Evolutionary conservation across 2,329 filamentous ascomycete species (phyloP).

Genomic region (Teratosphaeria zuluensis): DNA sequence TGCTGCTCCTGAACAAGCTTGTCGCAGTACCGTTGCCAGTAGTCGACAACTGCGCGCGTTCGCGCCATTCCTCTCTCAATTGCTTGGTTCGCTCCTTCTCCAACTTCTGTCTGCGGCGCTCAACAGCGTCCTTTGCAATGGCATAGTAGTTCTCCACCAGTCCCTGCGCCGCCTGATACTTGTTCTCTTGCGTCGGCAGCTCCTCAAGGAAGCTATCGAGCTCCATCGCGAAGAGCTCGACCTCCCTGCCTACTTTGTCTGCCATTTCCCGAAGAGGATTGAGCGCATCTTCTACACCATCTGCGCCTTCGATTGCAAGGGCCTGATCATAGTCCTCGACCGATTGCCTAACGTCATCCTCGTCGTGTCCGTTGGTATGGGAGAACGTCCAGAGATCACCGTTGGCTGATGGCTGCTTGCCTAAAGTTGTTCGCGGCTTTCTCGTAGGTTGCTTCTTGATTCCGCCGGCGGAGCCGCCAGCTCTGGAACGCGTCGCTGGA

Average conservation of each 20-base stretch:
- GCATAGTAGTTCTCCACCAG: conserved; percentile 41
- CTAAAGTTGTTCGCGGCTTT: conserved; percentile 1
- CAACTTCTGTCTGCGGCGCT: conserved; percentile 35
- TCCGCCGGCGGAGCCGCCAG: not conserved
- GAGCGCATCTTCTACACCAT: not conserved
- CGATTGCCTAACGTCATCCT: conserved; percentile 2
- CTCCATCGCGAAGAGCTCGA: conserved; percentile 75
- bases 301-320: not conserved
- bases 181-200: conserved; percentile 36
- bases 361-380: conserved; percentile 4
- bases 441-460: conserved; percentile 1
- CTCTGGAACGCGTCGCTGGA: not conserved
- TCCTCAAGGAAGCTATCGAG: conserved; percentile 61
- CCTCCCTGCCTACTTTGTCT: conserved; percentile 65
- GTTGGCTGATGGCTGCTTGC: not conserved
- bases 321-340: conserved; percentile 1
- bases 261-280: conserved; percentile 54
- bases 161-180: conserved; percentile 52
- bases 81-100: conserved; percentile 29
- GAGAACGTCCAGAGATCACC: not conserved
- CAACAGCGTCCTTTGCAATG: conserved; percentile 43
- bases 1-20: not conserved
- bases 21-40: conserved; percentile 8
- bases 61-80: conserved; percentile 26
- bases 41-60: conserved; percentile 12